Conservation (phyloP, 345 rosid species). For the Zanthoxylum bungeanum region DNA sequence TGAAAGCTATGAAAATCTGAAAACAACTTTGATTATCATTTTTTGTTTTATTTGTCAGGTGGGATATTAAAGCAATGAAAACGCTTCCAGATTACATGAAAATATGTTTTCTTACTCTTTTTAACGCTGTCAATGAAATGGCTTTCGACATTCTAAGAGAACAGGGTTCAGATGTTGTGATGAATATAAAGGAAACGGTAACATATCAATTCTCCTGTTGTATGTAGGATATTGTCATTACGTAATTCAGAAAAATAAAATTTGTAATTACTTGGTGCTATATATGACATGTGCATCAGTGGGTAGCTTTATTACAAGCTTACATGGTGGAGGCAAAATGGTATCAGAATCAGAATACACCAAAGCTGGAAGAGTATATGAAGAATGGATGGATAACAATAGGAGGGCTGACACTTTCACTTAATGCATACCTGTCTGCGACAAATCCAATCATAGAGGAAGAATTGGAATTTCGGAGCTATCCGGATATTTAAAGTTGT, state of each 20-base stretch:
- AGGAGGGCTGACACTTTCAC: conserved; percentile 6
- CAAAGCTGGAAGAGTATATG: conserved; percentile 19
- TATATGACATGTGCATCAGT: conserved; percentile 7
- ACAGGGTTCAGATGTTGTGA: conserved; percentile 2
- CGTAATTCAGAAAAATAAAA: too few species aligned
- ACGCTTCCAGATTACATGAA: conserved; percentile 34
- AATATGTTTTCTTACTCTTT: conserved; percentile 25
- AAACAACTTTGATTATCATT: too few species aligned
- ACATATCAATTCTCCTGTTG: neutral
- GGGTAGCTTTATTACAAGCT: conserved; percentile 20
- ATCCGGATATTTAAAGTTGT: neutral
- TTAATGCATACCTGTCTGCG: neutral
- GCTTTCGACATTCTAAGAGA: conserved; percentile 18
- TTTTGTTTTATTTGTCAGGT: conserved; percentile 12
- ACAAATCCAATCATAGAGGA: neutral
- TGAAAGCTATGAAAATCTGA: too few species aligned
- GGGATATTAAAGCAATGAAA: conserved; percentile 23
- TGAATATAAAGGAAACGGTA: neutral
- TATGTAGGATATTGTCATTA: too few species aligned
- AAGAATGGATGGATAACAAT: neutral
- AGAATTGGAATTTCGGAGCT: neutral
- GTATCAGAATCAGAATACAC: neutral
- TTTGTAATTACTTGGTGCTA: neutral
- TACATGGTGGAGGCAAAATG: conserved; percentile 27
- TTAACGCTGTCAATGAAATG: conserved; percentile 26